A percentile compares a stretch with the other conserved stretches of the same genome.
phyloP scores from a whole-genome alignment of 2,329 filamentous ascomycete genomes.

The Trichoderma harzianum region DNA sequence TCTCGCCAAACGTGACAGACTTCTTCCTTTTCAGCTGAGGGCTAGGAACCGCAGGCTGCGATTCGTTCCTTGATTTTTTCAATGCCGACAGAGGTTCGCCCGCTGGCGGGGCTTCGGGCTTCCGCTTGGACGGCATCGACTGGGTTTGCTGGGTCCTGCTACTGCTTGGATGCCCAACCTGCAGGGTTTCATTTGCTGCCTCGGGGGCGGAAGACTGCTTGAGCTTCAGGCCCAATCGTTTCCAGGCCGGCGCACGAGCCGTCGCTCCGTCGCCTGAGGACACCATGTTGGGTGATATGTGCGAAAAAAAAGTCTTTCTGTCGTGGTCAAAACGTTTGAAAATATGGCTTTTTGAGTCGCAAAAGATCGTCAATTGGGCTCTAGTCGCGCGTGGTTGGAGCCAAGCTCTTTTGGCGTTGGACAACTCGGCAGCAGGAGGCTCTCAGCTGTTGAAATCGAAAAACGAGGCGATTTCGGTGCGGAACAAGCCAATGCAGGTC shows the following conservation, averaged over 20 bases:
- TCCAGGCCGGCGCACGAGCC: conserved; percentile 55
- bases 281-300: conserved; percentile 37
- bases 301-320: neutral
- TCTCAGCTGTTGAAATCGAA: neutral
- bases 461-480: neutral
- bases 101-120: conserved; percentile 35
- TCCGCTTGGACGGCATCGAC: conserved; percentile 36
- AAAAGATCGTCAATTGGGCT: neutral
- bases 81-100: conserved; percentile 29
- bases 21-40: conserved; percentile 40
- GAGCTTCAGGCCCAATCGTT: conserved; percentile 61
- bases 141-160: conserved; percentile 33
- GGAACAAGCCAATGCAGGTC: conserved; percentile 13
- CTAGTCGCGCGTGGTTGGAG: conserved; percentile 6
- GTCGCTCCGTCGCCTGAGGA: conserved; percentile 41
- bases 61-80: conserved; percentile 36
- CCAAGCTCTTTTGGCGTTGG: neutral
- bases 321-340: neutral
- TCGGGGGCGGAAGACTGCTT: conserved; percentile 41
- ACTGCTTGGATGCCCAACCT: conserved; percentile 38
- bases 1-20: conserved; percentile 49
- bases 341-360: neutral
- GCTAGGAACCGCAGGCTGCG: conserved; percentile 26
- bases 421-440: neutral
- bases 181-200: conserved; percentile 30